These are phyloP conservation scores for Chaetomiaceae sp. DNA, from an alignment of 2,329 filamentous ascomycete species.

Conservation along the genomic window DNA sequence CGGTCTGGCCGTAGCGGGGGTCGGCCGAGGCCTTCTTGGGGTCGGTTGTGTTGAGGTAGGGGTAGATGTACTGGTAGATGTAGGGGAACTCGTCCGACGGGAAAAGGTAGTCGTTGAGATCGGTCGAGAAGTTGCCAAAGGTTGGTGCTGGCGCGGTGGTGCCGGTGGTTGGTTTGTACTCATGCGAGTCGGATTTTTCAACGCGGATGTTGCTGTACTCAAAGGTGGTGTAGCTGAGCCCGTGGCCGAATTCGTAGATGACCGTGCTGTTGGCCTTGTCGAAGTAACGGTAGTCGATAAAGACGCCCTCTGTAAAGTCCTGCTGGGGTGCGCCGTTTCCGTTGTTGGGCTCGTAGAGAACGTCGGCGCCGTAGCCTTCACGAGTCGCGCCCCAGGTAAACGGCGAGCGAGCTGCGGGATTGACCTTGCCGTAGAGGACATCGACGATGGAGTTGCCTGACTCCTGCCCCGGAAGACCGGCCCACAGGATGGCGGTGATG, in stretches of 20 bases:
- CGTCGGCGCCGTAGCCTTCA: constrained; percentile 63
- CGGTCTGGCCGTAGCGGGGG: constrained; percentile 55
- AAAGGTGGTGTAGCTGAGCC: constrained; percentile 77
- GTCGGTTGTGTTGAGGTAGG: constrained; percentile 62
- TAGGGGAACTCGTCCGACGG: constrained; percentile 51
- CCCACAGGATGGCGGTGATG: constrained; percentile 78
- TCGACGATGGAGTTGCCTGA: constrained; percentile 75
- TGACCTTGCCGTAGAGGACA: constrained; percentile 76
- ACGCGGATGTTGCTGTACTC: constrained; percentile 65
- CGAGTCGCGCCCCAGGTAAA: constrained; percentile 73
- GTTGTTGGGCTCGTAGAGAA: constrained; percentile 67
- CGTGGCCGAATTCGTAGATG: constrained; percentile 77
- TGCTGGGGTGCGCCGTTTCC: constrained; percentile 62
- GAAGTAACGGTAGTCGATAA: constrained; percentile 78
- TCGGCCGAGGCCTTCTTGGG: constrained; percentile 52
- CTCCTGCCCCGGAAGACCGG: constrained; percentile 77
- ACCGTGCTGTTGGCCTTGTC: constrained; percentile 63
- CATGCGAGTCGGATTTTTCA: constrained; percentile 42
- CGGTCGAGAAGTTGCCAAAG: constrained; percentile 59
- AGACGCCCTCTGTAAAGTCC: constrained; percentile 71
- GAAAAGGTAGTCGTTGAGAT: constrained; percentile 64
- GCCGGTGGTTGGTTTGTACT: constrained; percentile 59
- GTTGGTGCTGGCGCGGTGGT: constrained; percentile 59
- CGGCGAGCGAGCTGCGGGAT: constrained; percentile 70
- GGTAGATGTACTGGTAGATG: constrained; percentile 60